These are phyloP conservation scores for Coix lacrymajobi DNA, from an alignment of 176 grass and related monocot genomes.

Conservation along the genomic window DNA sequence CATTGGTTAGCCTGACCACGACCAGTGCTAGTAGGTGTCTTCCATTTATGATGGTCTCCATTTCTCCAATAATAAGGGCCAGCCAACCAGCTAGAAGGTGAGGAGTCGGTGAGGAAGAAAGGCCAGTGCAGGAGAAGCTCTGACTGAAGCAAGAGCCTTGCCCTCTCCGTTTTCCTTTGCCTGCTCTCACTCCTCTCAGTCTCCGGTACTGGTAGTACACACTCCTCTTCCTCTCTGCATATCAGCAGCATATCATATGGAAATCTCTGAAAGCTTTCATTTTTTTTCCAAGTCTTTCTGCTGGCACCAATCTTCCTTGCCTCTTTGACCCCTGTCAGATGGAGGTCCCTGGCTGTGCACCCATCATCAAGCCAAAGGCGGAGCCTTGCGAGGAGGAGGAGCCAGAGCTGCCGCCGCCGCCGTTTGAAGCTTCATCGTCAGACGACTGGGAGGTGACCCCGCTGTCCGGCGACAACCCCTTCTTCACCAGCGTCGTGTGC, in stretches of 20 bases:
- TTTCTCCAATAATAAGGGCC: not conserved
- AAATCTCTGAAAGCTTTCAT: not conserved
- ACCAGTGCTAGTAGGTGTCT: not conserved
- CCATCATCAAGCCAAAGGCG: not conserved
- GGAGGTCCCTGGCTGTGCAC: not conserved
- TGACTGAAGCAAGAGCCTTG: no score
- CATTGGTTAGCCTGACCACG: not conserved
- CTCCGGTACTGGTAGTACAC: no score
- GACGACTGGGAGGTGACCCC: conserved; percentile 25
- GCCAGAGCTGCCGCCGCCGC: not conserved
- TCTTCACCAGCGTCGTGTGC: conserved; percentile 35
- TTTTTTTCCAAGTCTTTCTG: not conserved
- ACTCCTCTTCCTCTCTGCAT: no score
- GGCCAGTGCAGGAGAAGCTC: no score
- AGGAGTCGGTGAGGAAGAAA: no score
- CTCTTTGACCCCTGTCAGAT: conserved; percentile 3
- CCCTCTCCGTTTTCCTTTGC: no score
- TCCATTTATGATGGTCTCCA: not conserved
- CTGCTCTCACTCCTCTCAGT: no score
- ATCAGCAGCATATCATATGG: no score
- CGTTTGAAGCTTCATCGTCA: no score
- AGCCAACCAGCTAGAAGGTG: no score
- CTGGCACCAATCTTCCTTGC: no score
- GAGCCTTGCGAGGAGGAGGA: not conserved
- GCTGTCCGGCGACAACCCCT: conserved; percentile 32